Conservation (phyloP, 2,329 filamentous ascomycete genomes). For the Pyrenophora graminea region DNA sequence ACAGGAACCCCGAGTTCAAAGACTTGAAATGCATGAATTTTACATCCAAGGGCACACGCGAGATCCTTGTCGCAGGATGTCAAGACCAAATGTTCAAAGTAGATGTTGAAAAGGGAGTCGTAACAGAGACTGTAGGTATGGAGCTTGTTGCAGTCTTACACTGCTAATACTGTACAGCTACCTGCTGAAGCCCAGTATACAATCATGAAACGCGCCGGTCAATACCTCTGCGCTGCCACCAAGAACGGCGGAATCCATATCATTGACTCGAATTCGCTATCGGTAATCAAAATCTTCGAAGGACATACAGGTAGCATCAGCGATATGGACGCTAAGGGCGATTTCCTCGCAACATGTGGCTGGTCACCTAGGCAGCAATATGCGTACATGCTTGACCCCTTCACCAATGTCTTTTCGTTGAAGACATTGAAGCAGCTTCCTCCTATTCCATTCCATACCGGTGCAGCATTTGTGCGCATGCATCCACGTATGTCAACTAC, state of each 20-base stretch:
- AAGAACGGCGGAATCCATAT: conserved; percentile 81
- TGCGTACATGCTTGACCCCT: conserved; percentile 82
- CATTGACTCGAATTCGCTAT: conserved; percentile 77
- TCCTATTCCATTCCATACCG: conserved; percentile 88
- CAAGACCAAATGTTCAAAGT: conserved; percentile 84
- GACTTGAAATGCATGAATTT: conserved; percentile 95
- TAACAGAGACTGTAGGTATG: conserved; percentile 47
- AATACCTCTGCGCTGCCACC: conserved; percentile 91
- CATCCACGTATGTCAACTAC: conserved; percentile 95
- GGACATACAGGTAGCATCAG: conserved; percentile 87
- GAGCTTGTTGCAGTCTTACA: background rate
- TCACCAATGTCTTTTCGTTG: conserved; percentile 94
- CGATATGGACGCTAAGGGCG: conserved; percentile 96
- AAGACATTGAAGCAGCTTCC: conserved; percentile 87
- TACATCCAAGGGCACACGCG: conserved; percentile 79
- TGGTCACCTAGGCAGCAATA: conserved; percentile 82
- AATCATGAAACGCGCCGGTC: conserved; percentile 83
- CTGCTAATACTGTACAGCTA: conserved; percentile 54
- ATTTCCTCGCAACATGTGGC: conserved; percentile 93
- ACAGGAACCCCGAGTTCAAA: conserved; percentile 73
- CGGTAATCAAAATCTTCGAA: conserved; percentile 83
- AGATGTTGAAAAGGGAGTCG: conserved; percentile 61
- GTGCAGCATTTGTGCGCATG: conserved; percentile 93
- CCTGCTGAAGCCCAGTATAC: conserved; percentile 78
- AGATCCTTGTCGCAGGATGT: conserved; percentile 84